Percentiles rank a stretch among this genome's conserved stretches.
Conservation (phyloP, 78 protist genomes). For the Dictyostelium firmibasis region DNA sequence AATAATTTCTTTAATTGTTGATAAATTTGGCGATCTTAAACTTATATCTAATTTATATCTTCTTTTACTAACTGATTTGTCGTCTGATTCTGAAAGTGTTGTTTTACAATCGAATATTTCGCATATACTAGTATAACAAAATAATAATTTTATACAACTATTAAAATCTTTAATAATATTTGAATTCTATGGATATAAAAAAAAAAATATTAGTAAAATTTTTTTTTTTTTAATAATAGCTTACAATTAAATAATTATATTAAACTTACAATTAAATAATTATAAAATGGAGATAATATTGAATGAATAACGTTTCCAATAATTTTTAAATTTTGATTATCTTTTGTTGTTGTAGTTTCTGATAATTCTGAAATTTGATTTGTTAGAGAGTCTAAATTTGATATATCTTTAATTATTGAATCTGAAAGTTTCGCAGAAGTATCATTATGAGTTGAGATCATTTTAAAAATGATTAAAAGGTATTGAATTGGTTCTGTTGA, state of each 20-base stretch:
- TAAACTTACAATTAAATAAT: no score
- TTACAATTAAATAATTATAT: no score
- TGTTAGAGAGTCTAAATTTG: background rate
- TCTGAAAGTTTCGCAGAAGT: background rate
- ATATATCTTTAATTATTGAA: background rate
- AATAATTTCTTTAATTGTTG: background rate
- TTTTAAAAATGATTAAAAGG: no score
- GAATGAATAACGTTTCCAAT: background rate
- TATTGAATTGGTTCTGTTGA: background rate
- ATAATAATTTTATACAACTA: no score
- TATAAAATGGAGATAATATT: background rate
- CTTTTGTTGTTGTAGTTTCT: background rate
- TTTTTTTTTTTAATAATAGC: no score
- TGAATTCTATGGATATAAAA: no score
- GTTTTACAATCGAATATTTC: background rate
- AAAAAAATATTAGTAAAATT: no score
- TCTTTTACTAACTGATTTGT: background rate
- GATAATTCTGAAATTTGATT: background rate
- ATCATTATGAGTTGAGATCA: background rate
- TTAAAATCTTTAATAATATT: no score
- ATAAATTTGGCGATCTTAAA: background rate
- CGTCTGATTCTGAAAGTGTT: background rate
- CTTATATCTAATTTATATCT: background rate
- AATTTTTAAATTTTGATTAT: no score
- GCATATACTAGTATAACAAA: background rate